Percentiles rank a stretch among this genome's conserved stretches.
These are phyloP conservation scores for Triadica sebifera DNA, from an alignment of 345 rosid genomes.

Conservation along the genomic window DNA sequence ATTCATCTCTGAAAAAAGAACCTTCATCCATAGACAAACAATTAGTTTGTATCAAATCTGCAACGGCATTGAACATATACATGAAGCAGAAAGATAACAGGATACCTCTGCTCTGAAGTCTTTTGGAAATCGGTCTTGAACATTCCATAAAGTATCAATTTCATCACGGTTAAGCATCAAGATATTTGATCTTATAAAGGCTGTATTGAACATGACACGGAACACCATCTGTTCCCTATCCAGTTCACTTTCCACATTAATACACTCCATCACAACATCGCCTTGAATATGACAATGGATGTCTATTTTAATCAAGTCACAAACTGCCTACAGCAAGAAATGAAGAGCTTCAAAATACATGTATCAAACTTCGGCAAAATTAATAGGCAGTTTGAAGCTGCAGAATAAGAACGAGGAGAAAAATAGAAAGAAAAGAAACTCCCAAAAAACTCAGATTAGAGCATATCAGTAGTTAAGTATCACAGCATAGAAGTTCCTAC, in stretches of 20 bases:
- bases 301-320: slow-evolving; percentile 61
- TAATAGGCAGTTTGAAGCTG: background rate
- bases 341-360: slow-evolving; percentile 23
- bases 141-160: slow-evolving; percentile 65
- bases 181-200: slow-evolving; percentile 66
- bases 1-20: slow-evolving; percentile 70
- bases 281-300: slow-evolving; percentile 68
- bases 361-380: background rate
- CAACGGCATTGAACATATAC: slow-evolving; percentile 3
- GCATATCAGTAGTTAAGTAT: background rate
- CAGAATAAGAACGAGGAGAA: background rate
- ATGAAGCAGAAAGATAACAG: slow-evolving; percentile 10
- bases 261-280: slow-evolving; percentile 81
- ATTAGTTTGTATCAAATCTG: slow-evolving; percentile 12
- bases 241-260: slow-evolving; percentile 50
- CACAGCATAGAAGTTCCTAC: background rate
- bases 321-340: slow-evolving; percentile 61
- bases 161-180: slow-evolving; percentile 62
- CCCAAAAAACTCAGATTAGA: background rate
- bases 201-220: slow-evolving; percentile 72
- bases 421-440: background rate
- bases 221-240: slow-evolving; percentile 71
- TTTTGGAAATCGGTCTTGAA: slow-evolving; percentile 57
- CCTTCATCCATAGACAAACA: slow-evolving; percentile 44
- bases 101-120: slow-evolving; percentile 74